Evolutionary conservation across 1,139 yeast genomes (phyloP).

Genomic region (Meyerozyma smithsonii): DNA sequence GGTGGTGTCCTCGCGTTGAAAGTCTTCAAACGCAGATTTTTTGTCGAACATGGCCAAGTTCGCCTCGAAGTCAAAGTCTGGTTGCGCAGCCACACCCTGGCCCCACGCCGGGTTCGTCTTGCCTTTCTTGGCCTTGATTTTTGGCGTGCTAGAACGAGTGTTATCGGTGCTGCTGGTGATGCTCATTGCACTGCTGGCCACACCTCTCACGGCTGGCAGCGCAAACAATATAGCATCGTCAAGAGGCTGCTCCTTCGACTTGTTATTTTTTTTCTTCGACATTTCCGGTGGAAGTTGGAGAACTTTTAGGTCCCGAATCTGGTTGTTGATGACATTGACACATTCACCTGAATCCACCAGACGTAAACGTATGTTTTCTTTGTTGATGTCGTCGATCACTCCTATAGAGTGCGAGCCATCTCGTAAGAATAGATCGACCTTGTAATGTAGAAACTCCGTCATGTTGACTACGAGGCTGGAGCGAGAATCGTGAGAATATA

Average conservation of each 20-base stretch:
- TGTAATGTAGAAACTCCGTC: slow-evolving; percentile 50
- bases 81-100: slow-evolving; percentile 35
- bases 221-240: slow-evolving; percentile 29
- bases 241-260: slow-evolving; percentile 12
- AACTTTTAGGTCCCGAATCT: slow-evolving; percentile 47
- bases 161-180: slow-evolving; percentile 7
- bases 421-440: slow-evolving; percentile 46
- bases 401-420: slow-evolving; percentile 46
- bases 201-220: slow-evolving; percentile 10
- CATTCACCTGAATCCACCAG: slow-evolving; percentile 15
- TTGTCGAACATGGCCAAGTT: slow-evolving; percentile 83
- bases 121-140: slow-evolving; percentile 6
- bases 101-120: slow-evolving; percentile 43
- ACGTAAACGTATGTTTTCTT: slow-evolving; percentile 27
- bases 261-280: slow-evolving; percentile 14
- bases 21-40: slow-evolving; percentile 70
- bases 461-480: slow-evolving; percentile 7
- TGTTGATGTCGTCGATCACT: slow-evolving; percentile 39
- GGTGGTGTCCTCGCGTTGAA: slow-evolving; percentile 59
- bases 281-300: slow-evolving; percentile 41
- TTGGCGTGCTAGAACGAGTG: slow-evolving; percentile 15
- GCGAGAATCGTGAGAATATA: neutral
- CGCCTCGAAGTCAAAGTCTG: slow-evolving; percentile 84
- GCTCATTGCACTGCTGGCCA: slow-evolving; percentile 1
- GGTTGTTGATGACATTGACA: slow-evolving; percentile 24